These are phyloP conservation scores for Hypoxylon sp. DNA, from an alignment of 2,329 filamentous ascomycete genomes.

Conservation along the genomic window DNA sequence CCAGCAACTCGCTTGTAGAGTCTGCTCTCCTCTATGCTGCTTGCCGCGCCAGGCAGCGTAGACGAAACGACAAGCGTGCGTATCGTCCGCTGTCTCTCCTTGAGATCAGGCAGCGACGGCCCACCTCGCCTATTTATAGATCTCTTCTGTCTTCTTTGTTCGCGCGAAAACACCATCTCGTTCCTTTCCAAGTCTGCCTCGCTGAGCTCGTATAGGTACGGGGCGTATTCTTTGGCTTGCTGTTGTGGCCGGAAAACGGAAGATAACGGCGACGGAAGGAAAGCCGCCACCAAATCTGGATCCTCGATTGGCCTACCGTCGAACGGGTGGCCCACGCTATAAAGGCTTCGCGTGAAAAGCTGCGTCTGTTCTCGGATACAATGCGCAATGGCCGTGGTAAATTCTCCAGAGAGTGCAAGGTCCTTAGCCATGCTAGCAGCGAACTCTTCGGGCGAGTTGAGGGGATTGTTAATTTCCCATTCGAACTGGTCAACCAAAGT, in stretches of 20 bases:
- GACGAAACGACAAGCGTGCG: constrained; percentile 92
- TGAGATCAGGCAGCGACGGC: constrained; percentile 93
- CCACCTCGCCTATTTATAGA: constrained; percentile 94
- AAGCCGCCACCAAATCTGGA: constrained; percentile 85
- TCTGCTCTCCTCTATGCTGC: constrained; percentile 83
- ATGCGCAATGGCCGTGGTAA: constrained; percentile 96
- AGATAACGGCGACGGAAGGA: constrained; percentile 85
- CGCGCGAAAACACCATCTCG: constrained; percentile 91
- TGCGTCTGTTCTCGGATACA: constrained; percentile 97
- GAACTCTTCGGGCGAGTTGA: constrained; percentile 95
- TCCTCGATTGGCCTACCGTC: constrained; percentile 95
- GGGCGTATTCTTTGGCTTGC: constrained; percentile 92
- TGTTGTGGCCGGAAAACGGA: constrained; percentile 91
- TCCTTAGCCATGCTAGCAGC: constrained; percentile 90
- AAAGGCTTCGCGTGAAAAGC: constrained; percentile 92
- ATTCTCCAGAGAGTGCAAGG: constrained; percentile 91
- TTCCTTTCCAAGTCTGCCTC: constrained; percentile 91
- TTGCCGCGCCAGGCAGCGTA: constrained; percentile 87
- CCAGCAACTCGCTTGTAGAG: constrained; percentile 83
- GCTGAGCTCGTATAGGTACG: constrained; percentile 93
- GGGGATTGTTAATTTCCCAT: constrained; percentile 97
- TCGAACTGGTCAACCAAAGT: constrained; percentile 97
- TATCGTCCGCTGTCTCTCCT: constrained; percentile 92
- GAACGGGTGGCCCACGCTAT: constrained; percentile 93
- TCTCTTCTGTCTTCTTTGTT: constrained; percentile 93